These are phyloP conservation scores for Gymnopilus junonius DNA, from an alignment of 768 basidiomycete species.

Conservation along the genomic window DNA sequence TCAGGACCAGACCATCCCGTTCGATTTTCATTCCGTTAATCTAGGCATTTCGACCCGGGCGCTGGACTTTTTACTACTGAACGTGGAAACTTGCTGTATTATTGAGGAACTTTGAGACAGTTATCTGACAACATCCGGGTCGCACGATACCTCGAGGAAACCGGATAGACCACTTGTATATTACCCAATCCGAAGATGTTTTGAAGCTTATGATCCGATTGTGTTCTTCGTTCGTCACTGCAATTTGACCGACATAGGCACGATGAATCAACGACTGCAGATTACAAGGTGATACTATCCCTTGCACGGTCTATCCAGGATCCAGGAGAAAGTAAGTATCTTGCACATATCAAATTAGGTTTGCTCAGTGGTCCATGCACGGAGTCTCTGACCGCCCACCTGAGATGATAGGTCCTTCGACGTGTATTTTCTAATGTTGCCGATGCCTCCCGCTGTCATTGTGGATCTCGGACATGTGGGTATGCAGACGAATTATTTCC, in stretches of 20 bases:
- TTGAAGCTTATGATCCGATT: neutral
- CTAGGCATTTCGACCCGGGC: neutral
- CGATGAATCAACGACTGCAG: neutral
- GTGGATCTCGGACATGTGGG: slow-evolving; percentile 15
- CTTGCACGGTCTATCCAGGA: neutral
- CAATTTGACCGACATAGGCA: slow-evolving; percentile 4
- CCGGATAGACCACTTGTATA: slow-evolving; percentile 7
- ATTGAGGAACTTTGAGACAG: neutral
- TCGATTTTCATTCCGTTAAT: neutral
- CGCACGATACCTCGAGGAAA: slow-evolving; percentile 4
- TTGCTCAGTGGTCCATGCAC: neutral
- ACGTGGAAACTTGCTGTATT: neutral
- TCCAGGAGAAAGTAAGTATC: neutral
- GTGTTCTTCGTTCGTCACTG: neutral
- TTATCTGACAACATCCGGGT: slow-evolving; percentile 2
- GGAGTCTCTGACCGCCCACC: slow-evolving; percentile 8
- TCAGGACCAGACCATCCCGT: neutral
- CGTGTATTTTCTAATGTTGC: slow-evolving; percentile 10
- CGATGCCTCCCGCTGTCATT: slow-evolving; percentile 16
- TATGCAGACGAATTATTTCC: slow-evolving; percentile 1
- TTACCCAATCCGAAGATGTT: slow-evolving; percentile 1
- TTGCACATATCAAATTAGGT: neutral
- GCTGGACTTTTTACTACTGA: neutral
- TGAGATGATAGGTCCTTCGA: slow-evolving; percentile 3
- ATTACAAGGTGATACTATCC: neutral